Evolutionary conservation across 2,329 filamentous ascomycete genomes (phyloP).

Genomic region (Zymoseptoria tritici): DNA sequence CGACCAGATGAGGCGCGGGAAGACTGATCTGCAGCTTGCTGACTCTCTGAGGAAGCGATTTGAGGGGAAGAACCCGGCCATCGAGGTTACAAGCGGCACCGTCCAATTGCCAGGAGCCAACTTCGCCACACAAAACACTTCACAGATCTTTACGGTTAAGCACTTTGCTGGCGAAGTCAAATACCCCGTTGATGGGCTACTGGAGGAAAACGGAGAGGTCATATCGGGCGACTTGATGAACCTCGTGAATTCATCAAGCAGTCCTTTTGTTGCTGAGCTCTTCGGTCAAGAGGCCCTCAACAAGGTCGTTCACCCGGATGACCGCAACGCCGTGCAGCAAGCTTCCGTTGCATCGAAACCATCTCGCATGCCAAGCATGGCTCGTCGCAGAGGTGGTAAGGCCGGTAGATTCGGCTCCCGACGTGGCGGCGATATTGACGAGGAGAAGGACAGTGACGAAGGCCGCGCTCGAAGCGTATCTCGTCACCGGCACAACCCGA

Average conservation of each 20-base stretch:
- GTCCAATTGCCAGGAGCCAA: constrained; percentile 79
- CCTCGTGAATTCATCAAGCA: constrained; percentile 80
- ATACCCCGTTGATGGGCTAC: constrained; percentile 75
- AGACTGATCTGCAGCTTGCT: constrained; percentile 80
- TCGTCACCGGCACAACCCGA: constrained; percentile 27
- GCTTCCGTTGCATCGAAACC: constrained; percentile 95
- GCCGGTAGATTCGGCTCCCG: constrained; percentile 40
- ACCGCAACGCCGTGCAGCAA: constrained; percentile 86
- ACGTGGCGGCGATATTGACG: constrained; percentile 32
- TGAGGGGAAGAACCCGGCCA: constrained; percentile 86
- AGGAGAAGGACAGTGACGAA: constrained; percentile 39
- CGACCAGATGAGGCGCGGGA: constrained; percentile 85
- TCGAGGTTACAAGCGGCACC: constrained; percentile 67
- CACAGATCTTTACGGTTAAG: constrained; percentile 79
- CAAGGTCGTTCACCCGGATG: constrained; percentile 86
- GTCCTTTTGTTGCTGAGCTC: constrained; percentile 77
- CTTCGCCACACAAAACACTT: constrained; percentile 73
- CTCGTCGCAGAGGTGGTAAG: constrained; percentile 64
- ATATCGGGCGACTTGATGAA: constrained; percentile 96
- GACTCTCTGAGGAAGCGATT: constrained; percentile 90
- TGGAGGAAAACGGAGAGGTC: constrained; percentile 93
- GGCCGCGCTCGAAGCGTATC: constrained; percentile 28
- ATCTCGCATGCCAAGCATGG: constrained; percentile 84
- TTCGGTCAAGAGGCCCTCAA: constrained; percentile 95
- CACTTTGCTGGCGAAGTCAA: constrained; percentile 97